These are phyloP conservation scores for Fusarium anguioides DNA, from an alignment of 2,329 filamentous ascomycete species.

Conservation along the genomic window DNA sequence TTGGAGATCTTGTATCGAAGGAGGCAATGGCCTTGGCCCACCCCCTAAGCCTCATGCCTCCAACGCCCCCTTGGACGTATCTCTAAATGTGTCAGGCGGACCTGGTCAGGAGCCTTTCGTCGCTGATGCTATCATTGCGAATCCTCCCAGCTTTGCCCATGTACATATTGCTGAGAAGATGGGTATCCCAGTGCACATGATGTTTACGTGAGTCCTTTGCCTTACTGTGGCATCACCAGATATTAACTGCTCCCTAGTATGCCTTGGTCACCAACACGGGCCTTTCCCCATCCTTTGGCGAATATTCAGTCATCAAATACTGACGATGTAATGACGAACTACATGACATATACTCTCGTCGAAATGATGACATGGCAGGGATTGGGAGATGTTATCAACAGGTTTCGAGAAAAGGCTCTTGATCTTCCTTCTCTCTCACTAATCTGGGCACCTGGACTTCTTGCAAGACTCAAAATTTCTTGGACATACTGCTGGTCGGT, in stretches of 20 bases:
- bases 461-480: constrained; percentile 80
- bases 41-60: constrained; percentile 58
- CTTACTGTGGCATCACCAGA: neutral
- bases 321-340: constrained; percentile 82
- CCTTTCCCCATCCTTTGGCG: constrained; percentile 87
- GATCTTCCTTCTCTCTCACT: constrained; percentile 81
- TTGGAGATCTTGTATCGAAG: constrained; percentile 87
- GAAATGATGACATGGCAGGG: constrained; percentile 96
- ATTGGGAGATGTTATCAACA: constrained; percentile 89
- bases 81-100: constrained; percentile 53
- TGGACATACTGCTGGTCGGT: constrained; percentile 88
- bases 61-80: constrained; percentile 59
- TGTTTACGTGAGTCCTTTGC: constrained; percentile 80
- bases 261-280: constrained; percentile 88
- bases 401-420: constrained; percentile 79
- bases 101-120: constrained; percentile 73
- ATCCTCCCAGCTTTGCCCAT: constrained; percentile 81
- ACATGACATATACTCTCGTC: constrained; percentile 83
- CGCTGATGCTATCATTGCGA: constrained; percentile 83
- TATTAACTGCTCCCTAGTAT: constrained; percentile 72
- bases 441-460: constrained; percentile 84
- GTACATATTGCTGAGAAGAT: constrained; percentile 80
- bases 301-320: constrained; percentile 82
- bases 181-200: constrained; percentile 81
- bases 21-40: constrained; percentile 72